Evolutionary conservation across 1,284 basidiomycete species (phyloP), one percentile per base, ranked within the genome.

Genomic region (Cryptococcus maquisensis): DNA sequence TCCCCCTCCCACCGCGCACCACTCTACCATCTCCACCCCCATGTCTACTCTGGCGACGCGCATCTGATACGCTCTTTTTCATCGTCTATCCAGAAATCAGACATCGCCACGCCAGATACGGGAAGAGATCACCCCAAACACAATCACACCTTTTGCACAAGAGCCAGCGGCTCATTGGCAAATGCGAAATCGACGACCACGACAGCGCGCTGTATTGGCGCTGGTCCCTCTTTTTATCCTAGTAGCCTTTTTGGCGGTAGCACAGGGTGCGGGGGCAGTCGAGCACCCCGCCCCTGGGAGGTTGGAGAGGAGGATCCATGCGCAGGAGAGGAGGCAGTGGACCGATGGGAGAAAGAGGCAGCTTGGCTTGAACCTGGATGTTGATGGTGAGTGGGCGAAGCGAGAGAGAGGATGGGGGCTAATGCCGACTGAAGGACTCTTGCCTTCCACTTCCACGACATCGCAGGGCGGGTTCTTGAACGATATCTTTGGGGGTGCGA

Each of bases 251-350:
- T 16, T 32, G 13, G 47, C 35, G 5, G 32, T 48, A 9, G 47
- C 32, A 24, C 32, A 37, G 20, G 36, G 32, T 15, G 47, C 26
- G 20, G 35, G 6, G 9, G 41, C 26, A 15, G 13, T 52, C 18
- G 49, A 37, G 20, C 57, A 55, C 39, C 26, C 47, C 6, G 37
- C 13, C 15, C 20, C 35, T 48, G 47, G 47, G 7, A 42, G 55
- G 24, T 23, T 60, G 46, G 52, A 57, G 23, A 54, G 50, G 43
- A 60, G 45, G 28, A 38, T 36, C 44, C 48, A 59, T 40, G 42
- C 35, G 35, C 54, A 54, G n/a, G 49, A 51, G 3, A 47, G 44
- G 41, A 36, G 46, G n/a, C 49, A 51, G 47, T 52, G 47, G 54
- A 26, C 23, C 38, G 28, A 47, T 38, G 32, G 36, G 8, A 37